phyloP scores from a whole-genome alignment of 805 yeast species.

The Lachancea nothofagi region DNA sequence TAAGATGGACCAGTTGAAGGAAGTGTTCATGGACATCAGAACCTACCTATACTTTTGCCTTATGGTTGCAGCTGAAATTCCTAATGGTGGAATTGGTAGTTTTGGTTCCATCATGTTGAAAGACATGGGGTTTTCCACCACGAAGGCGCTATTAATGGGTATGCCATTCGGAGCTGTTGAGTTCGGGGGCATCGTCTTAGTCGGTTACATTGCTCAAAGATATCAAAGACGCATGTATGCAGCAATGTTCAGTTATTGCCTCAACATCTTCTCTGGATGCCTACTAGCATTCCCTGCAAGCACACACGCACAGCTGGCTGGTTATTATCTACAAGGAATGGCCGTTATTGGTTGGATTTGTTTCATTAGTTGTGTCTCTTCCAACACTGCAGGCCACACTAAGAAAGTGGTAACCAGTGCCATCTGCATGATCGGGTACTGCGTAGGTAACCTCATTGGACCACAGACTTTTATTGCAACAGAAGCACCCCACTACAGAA shows the following conservation, averaged over 20 bases:
- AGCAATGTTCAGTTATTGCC: constrained; percentile 1
- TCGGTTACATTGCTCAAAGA: constrained; percentile 30
- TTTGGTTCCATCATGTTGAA: constrained; percentile 42
- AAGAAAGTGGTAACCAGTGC: constrained; percentile 60
- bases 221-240: neutral
- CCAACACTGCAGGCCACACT: constrained; percentile 66
- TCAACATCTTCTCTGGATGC: constrained; percentile 6
- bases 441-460: constrained; percentile 66
- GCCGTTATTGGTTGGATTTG: constrained; percentile 24
- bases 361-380: constrained; percentile 11
- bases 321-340: constrained; percentile 9
- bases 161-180: constrained; percentile 41
- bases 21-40: constrained; percentile 45
- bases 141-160: constrained; percentile 36
- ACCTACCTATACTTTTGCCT: constrained; percentile 43
- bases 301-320: constrained; percentile 2
- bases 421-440: constrained; percentile 54
- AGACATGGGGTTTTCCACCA: constrained; percentile 24
- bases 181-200: constrained; percentile 25
- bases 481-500: constrained; percentile 53
- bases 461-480: constrained; percentile 60
- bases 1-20: constrained; percentile 49
- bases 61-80: constrained; percentile 39
- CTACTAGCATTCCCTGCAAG: constrained; percentile 3
- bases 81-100: constrained; percentile 51